phyloP scores from a whole-genome alignment of 768 basidiomycete species.

The Tulasnella calospora region DNA sequence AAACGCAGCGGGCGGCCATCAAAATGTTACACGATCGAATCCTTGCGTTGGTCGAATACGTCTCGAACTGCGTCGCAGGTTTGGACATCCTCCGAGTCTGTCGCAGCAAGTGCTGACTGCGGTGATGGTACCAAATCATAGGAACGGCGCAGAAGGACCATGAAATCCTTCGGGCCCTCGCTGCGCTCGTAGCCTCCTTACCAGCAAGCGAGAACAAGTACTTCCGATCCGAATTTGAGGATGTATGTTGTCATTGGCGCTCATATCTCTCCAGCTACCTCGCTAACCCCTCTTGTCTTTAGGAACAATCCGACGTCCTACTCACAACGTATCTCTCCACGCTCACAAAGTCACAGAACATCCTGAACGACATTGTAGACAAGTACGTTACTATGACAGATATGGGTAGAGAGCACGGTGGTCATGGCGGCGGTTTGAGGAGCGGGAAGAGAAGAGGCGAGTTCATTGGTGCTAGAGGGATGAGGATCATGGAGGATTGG shows the following conservation, averaged over 20 bases:
- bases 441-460: conserved; percentile 4
- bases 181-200: conserved; percentile 79
- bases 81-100: background rate
- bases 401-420: background rate
- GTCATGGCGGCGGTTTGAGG: background rate
- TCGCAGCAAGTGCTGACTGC: background rate
- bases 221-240: conserved; percentile 86
- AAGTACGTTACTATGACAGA: conserved; percentile 17
- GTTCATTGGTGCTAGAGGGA: background rate
- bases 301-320: conserved; percentile 97
- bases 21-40: conserved; percentile 96
- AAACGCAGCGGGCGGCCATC: conserved; percentile 89
- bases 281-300: background rate
- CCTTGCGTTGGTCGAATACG: conserved; percentile 77
- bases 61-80: conserved; percentile 72
- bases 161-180: conserved; percentile 72
- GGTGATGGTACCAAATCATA: conserved; percentile 32
- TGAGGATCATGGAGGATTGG: background rate
- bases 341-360: conserved; percentile 81
- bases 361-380: conserved; percentile 70
- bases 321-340: conserved; percentile 83
- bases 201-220: conserved; percentile 78
- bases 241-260: conserved; percentile 45
- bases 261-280: conserved; percentile 15
- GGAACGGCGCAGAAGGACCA: conserved; percentile 76